Conservation (phyloP, 352 stramenopile species). For the Globisporangium polare region DNA sequence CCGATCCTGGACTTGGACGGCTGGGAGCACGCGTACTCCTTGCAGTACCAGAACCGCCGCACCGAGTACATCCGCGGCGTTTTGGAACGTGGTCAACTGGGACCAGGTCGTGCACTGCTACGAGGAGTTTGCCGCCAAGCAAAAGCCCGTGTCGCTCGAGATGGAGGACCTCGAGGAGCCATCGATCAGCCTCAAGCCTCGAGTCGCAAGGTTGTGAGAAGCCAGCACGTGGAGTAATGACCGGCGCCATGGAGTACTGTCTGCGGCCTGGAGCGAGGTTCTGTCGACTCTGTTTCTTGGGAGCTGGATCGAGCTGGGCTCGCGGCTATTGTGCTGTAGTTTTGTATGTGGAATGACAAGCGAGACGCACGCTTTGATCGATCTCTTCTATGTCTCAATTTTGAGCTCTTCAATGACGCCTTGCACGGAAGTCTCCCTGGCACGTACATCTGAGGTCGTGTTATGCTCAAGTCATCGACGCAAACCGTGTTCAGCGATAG, state of each 20-base stretch:
- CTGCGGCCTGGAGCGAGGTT: not conserved
- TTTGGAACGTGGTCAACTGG: slow-evolving; percentile 91
- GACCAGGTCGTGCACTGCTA: slow-evolving; percentile 57
- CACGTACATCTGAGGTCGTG: no score
- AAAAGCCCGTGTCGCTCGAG: slow-evolving; percentile 26
- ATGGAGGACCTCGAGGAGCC: slow-evolving; percentile 30
- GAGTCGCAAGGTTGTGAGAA: not conserved
- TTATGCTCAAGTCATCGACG: no score
- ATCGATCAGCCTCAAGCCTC: slow-evolving; percentile 4
- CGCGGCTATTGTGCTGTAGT: no score
- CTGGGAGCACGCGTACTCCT: slow-evolving; percentile 95
- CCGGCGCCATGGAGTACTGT: not conserved
- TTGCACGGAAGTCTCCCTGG: no score
- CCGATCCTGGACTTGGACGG: slow-evolving; percentile 94
- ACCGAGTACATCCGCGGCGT: slow-evolving; percentile 89
- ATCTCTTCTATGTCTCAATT: no score
- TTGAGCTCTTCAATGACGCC: no score
- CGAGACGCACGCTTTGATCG: no score
- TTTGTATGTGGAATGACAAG: no score
- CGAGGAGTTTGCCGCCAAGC: slow-evolving; percentile 48
- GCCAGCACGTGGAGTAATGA: not conserved
- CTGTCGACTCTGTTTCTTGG: no score
- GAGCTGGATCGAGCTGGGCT: no score
- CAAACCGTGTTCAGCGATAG: no score
- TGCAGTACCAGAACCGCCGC: slow-evolving; percentile 90